Conservation (phyloP, 2,329 filamentous ascomycete species). For the Trichoderma sp. region DNA sequence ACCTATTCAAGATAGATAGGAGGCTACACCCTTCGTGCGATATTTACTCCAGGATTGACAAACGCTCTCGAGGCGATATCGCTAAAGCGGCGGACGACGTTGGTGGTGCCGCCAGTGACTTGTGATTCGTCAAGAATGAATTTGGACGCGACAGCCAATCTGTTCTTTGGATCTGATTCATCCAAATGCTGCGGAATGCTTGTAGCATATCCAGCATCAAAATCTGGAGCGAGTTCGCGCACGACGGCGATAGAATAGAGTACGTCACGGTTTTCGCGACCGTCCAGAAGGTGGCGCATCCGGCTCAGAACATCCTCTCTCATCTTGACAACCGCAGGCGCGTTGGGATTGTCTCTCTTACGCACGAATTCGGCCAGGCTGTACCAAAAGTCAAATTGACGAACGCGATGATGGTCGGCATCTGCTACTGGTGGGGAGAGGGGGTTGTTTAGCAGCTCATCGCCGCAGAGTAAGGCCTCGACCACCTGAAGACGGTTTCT, state of each 20-base stretch:
- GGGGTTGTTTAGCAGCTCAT: conserved; percentile 63
- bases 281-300: conserved; percentile 73
- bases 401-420: conserved; percentile 57
- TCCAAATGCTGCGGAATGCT: conserved; percentile 63
- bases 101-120: conserved; percentile 70
- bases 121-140: conserved; percentile 69
- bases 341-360: conserved; percentile 59
- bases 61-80: conserved; percentile 67
- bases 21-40: conserved; percentile 40
- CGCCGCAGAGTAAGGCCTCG: conserved; percentile 75
- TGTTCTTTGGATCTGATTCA: conserved; percentile 68
- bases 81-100: conserved; percentile 71
- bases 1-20: not conserved
- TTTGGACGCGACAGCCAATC: conserved; percentile 69
- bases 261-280: conserved; percentile 84
- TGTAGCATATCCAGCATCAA: conserved; percentile 61
- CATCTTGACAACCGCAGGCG: conserved; percentile 49
- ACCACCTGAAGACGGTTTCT: conserved; percentile 74
- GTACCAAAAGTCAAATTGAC: conserved; percentile 83
- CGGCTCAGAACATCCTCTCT: conserved; percentile 68
- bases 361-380: conserved; percentile 69
- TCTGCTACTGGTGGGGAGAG: conserved; percentile 55
- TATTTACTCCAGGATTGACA: conserved; percentile 56
- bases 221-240: conserved; percentile 71
- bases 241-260: conserved; percentile 86